A percentile compares a stretch with the other conserved stretches of the same genome.
Conservation (phyloP, 345 rosid species). For the Stellera chamaejasme region DNA sequence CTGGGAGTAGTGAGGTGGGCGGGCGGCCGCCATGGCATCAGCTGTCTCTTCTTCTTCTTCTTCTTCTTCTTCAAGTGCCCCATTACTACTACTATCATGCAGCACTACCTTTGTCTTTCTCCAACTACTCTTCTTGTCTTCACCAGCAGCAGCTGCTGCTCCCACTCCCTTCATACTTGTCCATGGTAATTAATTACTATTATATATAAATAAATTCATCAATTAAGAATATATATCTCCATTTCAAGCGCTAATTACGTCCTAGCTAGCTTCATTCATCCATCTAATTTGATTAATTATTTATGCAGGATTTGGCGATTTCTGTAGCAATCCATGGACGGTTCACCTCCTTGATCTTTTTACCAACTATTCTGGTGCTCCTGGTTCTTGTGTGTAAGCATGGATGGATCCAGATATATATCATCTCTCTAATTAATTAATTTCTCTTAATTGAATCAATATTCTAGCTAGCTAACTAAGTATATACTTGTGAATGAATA, state of each 20-base stretch:
- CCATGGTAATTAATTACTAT: constrained; percentile 35
- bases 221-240: background rate
- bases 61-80: background rate
- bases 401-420: no score
- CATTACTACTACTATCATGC: no score
- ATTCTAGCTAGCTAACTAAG: background rate
- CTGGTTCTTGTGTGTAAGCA: constrained; percentile 72
- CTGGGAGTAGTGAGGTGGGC: no score
- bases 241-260: background rate
- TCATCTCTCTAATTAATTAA: background rate
- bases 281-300: background rate
- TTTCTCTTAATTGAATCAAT: background rate
- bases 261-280: background rate
- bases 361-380: constrained; percentile 47
- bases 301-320: constrained; percentile 68
- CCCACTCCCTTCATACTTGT: constrained; percentile 63
- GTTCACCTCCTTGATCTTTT: constrained; percentile 57
- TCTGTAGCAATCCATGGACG: constrained; percentile 49
- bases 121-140: constrained; percentile 13
- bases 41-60: no score
- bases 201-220: no score
- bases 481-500: no score
- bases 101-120: background rate
- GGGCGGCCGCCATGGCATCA: no score
- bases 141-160: constrained; percentile 25